Evolutionary conservation across 495 filamentous ascomycete species (phyloP).

Genomic region (Talaromyces trachyspermus): DNA sequence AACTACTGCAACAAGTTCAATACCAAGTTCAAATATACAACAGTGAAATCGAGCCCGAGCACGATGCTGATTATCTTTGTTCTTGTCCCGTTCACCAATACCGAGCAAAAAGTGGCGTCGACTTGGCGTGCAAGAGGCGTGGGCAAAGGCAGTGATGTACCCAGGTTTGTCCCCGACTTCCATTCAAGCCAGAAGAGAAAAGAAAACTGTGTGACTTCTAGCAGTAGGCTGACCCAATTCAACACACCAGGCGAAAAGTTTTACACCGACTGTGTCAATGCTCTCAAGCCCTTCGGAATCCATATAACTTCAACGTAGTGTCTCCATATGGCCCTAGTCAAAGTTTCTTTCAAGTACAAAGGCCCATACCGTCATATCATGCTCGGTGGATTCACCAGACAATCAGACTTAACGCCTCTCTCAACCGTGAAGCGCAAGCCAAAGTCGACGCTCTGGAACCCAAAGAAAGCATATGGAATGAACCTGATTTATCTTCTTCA

Average conservation of each 20-base stretch:
- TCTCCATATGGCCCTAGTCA: constrained; percentile 20
- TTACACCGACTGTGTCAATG: constrained; percentile 28
- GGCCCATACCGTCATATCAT: constrained; percentile 18
- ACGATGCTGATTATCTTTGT: constrained; percentile 27
- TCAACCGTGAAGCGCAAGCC: constrained; percentile 31
- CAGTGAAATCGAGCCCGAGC: constrained; percentile 41
- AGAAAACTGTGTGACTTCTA: too few relatives aligned
- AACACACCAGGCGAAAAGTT: constrained; percentile 20
- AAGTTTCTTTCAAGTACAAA: neutral
- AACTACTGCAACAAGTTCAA: constrained; percentile 29
- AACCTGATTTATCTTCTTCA: constrained; percentile 12
- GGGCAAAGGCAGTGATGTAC: constrained; percentile 42
- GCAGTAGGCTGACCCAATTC: neutral
- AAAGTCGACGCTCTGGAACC: constrained; percentile 31
- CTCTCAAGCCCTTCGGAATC: constrained; percentile 22
- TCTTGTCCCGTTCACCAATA: constrained; percentile 28
- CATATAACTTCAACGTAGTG: constrained; percentile 21
- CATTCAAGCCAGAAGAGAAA: neutral
- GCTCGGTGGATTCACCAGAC: constrained; percentile 22
- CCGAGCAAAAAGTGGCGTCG: constrained; percentile 23
- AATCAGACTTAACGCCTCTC: constrained; percentile 18
- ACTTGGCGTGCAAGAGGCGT: constrained; percentile 29
- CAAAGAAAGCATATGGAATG: constrained; percentile 31
- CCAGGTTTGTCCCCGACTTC: constrained; percentile 20
- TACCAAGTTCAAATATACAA: constrained; percentile 31